Evolutionary conservation across 352 stramenopile genomes (phyloP).

Genomic region (Elongisporangium senticosum): DNA sequence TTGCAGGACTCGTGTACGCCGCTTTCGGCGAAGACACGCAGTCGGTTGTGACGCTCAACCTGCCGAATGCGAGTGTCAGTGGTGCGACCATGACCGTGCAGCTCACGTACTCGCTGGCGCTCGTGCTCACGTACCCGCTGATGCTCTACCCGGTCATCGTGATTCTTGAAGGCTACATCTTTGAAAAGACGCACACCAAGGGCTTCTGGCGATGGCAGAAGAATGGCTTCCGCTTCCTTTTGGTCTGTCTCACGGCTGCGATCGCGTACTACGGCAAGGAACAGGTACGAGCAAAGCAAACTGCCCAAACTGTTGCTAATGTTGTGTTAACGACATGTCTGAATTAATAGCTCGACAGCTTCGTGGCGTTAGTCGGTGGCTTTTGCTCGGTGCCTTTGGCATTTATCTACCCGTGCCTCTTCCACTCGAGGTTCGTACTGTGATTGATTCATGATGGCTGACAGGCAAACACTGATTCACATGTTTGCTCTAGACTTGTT

Average conservation of each 20-base stretch:
- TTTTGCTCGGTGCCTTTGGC: conserved; percentile 69
- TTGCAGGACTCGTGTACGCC: conserved; percentile 48
- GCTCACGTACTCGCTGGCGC: conserved; percentile 55
- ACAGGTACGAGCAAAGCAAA: conserved; percentile 10
- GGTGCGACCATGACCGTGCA: conserved; percentile 57
- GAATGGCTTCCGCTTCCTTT: conserved; percentile 53
- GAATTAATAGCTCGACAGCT: conserved; percentile 39
- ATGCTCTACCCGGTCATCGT: conserved; percentile 71
- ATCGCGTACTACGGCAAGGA: conserved; percentile 64
- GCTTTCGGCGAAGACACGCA: conserved; percentile 46
- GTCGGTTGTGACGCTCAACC: conserved; percentile 55
- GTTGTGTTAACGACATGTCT: background rate
- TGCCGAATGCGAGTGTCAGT: conserved; percentile 44
- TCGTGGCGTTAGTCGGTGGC: conserved; percentile 63
- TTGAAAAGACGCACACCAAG: conserved; percentile 32
- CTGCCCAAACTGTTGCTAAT: no score
- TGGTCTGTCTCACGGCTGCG: conserved; percentile 55
- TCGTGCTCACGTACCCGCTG: conserved; percentile 66
- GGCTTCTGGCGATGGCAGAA: conserved; percentile 67
- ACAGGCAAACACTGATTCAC: background rate
- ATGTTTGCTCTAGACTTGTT: conserved; percentile 18
- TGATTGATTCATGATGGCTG: background rate
- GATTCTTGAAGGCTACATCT: conserved; percentile 63
- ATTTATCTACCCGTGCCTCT: conserved; percentile 70
- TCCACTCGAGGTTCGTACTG: conserved; percentile 35